phyloP scores from a whole-genome alignment of 1,284 basidiomycete species.

The Peniophora sp. region DNA sequence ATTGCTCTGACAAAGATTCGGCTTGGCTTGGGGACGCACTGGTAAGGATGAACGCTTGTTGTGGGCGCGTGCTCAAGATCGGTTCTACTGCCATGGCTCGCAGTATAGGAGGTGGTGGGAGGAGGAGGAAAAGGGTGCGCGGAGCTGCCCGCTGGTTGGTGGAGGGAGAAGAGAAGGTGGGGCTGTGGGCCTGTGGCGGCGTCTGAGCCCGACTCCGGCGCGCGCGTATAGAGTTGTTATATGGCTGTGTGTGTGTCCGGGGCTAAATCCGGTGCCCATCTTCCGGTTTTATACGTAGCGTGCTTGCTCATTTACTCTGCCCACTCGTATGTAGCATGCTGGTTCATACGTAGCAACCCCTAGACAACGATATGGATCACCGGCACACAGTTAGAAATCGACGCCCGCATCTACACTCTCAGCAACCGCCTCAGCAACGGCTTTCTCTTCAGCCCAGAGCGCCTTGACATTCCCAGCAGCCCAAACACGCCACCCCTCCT shows the following conservation, averaged over 20 bases:
- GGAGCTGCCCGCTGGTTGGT: neutral
- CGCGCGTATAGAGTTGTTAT: too few relatives aligned
- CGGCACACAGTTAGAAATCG: neutral
- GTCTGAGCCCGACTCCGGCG: too few relatives aligned
- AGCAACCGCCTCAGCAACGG: conserved; percentile 42
- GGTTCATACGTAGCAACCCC: too few relatives aligned
- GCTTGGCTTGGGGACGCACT: conserved; percentile 7
- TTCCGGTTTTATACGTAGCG: too few relatives aligned
- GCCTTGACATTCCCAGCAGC: conserved; percentile 19
- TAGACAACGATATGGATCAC: neutral
- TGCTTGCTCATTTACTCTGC: too few relatives aligned
- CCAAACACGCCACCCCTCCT: conserved; percentile 22
- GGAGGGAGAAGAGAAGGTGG: neutral
- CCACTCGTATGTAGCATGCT: too few relatives aligned
- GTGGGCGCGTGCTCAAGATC: conserved; percentile 17
- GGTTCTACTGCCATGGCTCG: conserved; percentile 16
- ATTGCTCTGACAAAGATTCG: neutral
- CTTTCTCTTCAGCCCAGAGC: conserved; percentile 42
- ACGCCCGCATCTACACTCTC: conserved; percentile 14
- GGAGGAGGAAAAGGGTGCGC: neutral
- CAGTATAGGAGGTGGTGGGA: neutral
- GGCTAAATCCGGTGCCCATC: too few relatives aligned
- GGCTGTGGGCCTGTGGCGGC: too few relatives aligned
- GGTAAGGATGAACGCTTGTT: conserved; percentile 14
- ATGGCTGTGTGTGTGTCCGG: too few relatives aligned